Evolutionary conservation across 306 rosid species (phyloP), one percentile per base, ranked within the genome.

Genomic region (Astragalus glycyphyllos): DNA sequence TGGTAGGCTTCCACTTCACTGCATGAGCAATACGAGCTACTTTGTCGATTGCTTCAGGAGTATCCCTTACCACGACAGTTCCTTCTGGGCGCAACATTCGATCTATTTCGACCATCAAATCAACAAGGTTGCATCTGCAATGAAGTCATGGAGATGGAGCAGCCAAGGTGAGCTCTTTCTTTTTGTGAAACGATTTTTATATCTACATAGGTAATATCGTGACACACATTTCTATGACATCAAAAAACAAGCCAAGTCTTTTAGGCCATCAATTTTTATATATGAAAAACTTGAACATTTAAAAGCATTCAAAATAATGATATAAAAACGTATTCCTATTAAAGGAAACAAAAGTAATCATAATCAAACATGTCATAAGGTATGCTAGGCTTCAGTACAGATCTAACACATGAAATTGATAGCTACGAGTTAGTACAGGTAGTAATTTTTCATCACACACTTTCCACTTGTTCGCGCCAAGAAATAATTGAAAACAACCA

Each of bases 41-140:
- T 80, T 82, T 86, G 7, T 91, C 96, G 17, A 95, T 81, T 10
- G 81, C 92, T 69, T 91, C 96, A 4, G 93, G 89, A 50, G 82
- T 76, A 79, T 89, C 97, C 84, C 97, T 87, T 44, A 95, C 68
- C 74, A 95, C 82, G 57, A 95, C 58, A 0, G 95, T 91, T 74
- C 99, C 99, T 84, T 87, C 93, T 0, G 99, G 99, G 5, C 99
- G 96, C 82, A 95, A 63, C 46, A 95, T 85, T 42, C 97, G 86
- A 61, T 95, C 99, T 53, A 95, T 82, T 84, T 95, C 99, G 20
- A 89, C 97, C 91, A 95, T 81, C 81, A 95, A 84, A 80, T 95
- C 99, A 67, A 95, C 90, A 50, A 91, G 89, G 89, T 78, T 87
- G 71, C 99, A 95, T 83, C 99, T 95, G 75, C 72, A 42, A 61